phyloP scores from a whole-genome alignment of 23 red algal genomes.

The Gracilaria vermiculophylla region DNA sequence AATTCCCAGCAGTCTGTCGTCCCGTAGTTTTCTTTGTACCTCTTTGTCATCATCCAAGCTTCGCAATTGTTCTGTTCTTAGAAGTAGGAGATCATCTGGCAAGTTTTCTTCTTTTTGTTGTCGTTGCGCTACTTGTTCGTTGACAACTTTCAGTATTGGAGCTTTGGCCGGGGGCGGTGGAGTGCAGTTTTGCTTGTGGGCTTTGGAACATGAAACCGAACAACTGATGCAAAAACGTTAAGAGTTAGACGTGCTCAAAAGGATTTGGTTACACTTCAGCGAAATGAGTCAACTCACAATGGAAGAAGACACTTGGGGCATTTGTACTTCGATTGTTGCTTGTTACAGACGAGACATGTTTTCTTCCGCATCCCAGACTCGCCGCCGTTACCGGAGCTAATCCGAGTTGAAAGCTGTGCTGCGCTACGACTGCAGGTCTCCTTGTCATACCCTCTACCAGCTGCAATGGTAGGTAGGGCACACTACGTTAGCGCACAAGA shows the following conservation, averaged over 20 bases:
- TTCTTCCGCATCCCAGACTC: neutral
- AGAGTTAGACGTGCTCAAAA: neutral
- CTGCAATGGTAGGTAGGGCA: too few relatives aligned
- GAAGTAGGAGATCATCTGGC: neutral
- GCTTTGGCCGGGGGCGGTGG: neutral
- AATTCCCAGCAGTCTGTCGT: conserved; percentile 11
- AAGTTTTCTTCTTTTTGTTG: neutral
- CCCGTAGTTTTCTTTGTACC: conserved; percentile 15
- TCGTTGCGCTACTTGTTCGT: neutral
- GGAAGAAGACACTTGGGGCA: conserved; percentile 57
- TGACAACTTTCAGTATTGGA: neutral
- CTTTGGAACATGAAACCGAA: conserved; percentile 45
- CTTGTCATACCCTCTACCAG: too few relatives aligned
- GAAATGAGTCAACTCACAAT: conserved; percentile 37
- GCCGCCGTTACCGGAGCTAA: neutral
- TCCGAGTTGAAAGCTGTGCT: too few relatives aligned
- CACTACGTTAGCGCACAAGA: too few relatives aligned
- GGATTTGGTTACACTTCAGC: neutral
- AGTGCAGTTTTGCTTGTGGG: conserved; percentile 47
- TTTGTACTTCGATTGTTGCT: conserved; percentile 43
- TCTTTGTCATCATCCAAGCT: conserved; percentile 28
- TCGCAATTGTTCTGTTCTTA: conserved; percentile 33
- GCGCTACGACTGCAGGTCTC: too few relatives aligned
- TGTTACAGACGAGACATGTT: conserved; percentile 40
- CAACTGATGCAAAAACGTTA: neutral